phyloP scores from a whole-genome alignment of 768 basidiomycete species.

The Kondoa malvinella region DNA sequence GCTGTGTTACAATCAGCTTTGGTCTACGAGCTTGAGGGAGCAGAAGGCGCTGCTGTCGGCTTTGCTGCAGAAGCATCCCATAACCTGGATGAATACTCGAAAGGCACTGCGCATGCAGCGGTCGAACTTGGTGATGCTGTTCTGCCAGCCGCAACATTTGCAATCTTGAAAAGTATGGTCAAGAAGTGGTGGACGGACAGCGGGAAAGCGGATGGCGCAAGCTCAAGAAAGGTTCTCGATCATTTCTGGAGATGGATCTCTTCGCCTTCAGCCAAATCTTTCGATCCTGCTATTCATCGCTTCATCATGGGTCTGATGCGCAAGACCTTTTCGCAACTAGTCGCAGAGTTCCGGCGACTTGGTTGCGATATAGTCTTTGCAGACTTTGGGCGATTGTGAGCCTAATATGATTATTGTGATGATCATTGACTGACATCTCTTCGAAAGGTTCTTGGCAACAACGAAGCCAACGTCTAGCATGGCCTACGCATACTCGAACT shows the following conservation, averaged over 20 bases:
- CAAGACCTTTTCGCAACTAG: conserved; percentile 88
- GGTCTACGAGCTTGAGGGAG: conserved; percentile 93
- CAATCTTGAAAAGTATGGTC: conserved; percentile 68
- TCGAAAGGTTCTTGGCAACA: conserved; percentile 52
- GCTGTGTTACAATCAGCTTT: conserved; percentile 82
- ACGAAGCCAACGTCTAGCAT: conserved; percentile 81
- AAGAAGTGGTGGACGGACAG: conserved; percentile 74
- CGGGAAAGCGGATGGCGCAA: conserved; percentile 38
- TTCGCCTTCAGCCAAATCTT: conserved; percentile 65
- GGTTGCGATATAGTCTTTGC: conserved; percentile 87
- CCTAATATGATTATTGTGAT: background rate
- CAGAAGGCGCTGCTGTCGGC: conserved; percentile 56
- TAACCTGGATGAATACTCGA: conserved; percentile 74
- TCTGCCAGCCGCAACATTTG: conserved; percentile 70
- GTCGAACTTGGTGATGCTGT: conserved; percentile 68
- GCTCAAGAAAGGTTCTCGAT: conserved; percentile 41
- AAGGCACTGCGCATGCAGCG: conserved; percentile 42
- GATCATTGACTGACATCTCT: background rate
- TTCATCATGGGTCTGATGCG: conserved; percentile 93
- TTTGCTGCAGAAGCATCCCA: conserved; percentile 74
- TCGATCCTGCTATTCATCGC: conserved; percentile 78
- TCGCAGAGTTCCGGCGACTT: conserved; percentile 87
- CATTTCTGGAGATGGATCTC: conserved; percentile 98
- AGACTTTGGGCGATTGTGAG: conserved; percentile 66
- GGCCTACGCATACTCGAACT: conserved; percentile 86